Base-by-base conservation (phyloP, 208 protist species). In the Angomonas ambiguus region DNA sequence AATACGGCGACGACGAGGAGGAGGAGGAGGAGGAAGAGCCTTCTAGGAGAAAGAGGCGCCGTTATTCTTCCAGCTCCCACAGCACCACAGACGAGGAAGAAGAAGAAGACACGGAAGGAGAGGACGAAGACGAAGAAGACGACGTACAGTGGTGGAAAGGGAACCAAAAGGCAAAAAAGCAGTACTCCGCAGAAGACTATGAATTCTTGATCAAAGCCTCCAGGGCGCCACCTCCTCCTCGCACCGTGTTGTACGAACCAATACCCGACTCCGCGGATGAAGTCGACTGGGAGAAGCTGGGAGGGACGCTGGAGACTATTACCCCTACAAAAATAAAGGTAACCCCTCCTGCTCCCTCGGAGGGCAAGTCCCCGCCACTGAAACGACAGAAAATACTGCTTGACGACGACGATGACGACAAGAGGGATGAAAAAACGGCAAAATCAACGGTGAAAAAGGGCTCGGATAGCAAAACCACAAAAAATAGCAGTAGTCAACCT, bases 231-330 rank as follows among this genome's bases (percentile, higher is more conserved):
- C 1, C 80, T 84, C 59, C 65, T 81, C 5, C 65, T 67, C 33
- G 53, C 25, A 56, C 49, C 11, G 55, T 65, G 24, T 59, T 84
- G 24, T 84, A 84, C 58, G 74, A 84, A 32, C 79, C 79, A n/a
- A 66, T 66, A 2, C 68, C 80, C 58, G 62, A 71, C 30, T 28
- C 22, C 6, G 32, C 58, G 30, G 65, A 83, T 1, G 62, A 77
- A 22, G 51, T 69, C 38, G 71, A 83, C 55, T 80, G 77, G 73
- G 69, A 73, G 34, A 76, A 72, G 62, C 75, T 83, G 53, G 77
- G 71, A 0, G 77, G 68, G 35, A 18, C 49, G 2, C 22, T 83
- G 2, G 28, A 59, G 11, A 6, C 24, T 1, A 72, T 33, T 13
- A 51, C 18, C 0, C n/a, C 31, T 4, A 6, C 48, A 27, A 41